Conservation (phyloP, 2,329 filamentous ascomycete species). For the Aspergillus ruber region DNA sequence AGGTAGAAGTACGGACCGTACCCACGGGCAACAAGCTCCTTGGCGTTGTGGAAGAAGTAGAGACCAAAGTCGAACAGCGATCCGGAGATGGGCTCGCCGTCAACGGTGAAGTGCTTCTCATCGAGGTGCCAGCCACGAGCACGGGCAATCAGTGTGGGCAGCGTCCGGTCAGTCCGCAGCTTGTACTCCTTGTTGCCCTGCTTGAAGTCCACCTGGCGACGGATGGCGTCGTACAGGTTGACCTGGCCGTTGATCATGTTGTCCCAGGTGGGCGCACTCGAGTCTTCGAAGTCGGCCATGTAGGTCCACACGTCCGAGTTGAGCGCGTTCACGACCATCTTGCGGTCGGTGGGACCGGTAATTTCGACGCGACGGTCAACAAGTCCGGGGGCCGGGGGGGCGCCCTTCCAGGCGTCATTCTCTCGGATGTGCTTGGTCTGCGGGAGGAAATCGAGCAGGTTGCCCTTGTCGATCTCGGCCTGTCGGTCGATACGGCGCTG, state of each 20-base stretch:
- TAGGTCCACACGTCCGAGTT: slow-evolving; percentile 98
- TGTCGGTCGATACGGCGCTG: slow-evolving; percentile 81
- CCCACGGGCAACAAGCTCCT: slow-evolving; percentile 76
- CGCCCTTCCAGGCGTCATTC: slow-evolving; percentile 87
- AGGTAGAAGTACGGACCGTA: slow-evolving; percentile 95
- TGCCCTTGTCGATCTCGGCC: slow-evolving; percentile 84
- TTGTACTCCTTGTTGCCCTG: slow-evolving; percentile 95
- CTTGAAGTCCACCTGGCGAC: slow-evolving; percentile 92
- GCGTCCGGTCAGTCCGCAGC: slow-evolving; percentile 78
- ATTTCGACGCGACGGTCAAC: slow-evolving; percentile 95
- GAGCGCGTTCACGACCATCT: slow-evolving; percentile 97
- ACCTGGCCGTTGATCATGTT: slow-evolving; percentile 99
- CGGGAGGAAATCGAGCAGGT: slow-evolving; percentile 86
- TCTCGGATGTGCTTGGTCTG: slow-evolving; percentile 95
- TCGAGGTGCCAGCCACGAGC: slow-evolving; percentile 96
- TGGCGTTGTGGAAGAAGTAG: slow-evolving; percentile 98
- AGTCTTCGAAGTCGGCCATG: slow-evolving; percentile 99
- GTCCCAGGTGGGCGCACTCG: slow-evolving; percentile 92
- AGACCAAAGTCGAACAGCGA: slow-evolving; percentile 94
- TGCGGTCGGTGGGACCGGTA: slow-evolving; percentile 91
- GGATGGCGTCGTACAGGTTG: slow-evolving; percentile 94
- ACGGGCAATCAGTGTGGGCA: slow-evolving; percentile 88
- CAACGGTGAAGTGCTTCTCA: slow-evolving; percentile 95
- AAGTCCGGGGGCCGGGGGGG: slow-evolving; percentile 82
- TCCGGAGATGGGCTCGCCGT: slow-evolving; percentile 89